Conservation (phyloP, 1,139 yeast genomes). For the Hansenula anomala region DNA sequence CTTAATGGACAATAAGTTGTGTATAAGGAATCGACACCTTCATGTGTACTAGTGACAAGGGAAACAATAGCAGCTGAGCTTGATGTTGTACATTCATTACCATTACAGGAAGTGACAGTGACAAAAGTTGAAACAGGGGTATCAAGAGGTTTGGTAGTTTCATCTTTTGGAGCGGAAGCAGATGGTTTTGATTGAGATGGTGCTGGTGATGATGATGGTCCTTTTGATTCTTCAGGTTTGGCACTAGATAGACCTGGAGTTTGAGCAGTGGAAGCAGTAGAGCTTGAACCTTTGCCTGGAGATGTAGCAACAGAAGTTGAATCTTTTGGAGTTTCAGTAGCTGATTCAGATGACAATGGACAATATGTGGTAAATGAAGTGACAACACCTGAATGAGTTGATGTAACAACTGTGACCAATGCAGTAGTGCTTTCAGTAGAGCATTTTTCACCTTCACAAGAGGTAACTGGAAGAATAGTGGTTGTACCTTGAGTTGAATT, state of each 20-base stretch:
- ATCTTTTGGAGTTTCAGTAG: constrained; percentile 2
- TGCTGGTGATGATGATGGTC: neutral
- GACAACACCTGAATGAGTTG: constrained; percentile 35
- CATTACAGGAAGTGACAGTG: constrained; percentile 12
- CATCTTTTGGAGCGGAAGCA: neutral
- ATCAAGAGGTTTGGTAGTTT: neutral
- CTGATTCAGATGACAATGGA: constrained; percentile 15
- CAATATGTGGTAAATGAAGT: constrained; percentile 31
- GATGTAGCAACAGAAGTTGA: neutral
- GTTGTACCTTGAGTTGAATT: neutral
- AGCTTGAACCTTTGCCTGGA: neutral
- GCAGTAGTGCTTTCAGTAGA: neutral
- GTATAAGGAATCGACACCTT: constrained; percentile 10
- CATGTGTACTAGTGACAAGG: constrained; percentile 13
- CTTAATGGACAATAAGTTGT: constrained; percentile 25
- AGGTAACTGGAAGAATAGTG: neutral
- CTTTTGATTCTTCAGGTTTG: neutral
- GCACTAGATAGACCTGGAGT: neutral
- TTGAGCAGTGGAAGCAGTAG: constrained; percentile 1
- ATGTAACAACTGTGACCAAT: constrained; percentile 25
- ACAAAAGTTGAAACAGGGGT: neutral
- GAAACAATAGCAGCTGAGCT: constrained; percentile 1
- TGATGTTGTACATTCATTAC: constrained; percentile 21
- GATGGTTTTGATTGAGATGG: neutral
- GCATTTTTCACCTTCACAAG: neutral